Evolutionary conservation across 2,329 filamentous ascomycete species (phyloP).

Genomic region (Fusarium sp.): DNA sequence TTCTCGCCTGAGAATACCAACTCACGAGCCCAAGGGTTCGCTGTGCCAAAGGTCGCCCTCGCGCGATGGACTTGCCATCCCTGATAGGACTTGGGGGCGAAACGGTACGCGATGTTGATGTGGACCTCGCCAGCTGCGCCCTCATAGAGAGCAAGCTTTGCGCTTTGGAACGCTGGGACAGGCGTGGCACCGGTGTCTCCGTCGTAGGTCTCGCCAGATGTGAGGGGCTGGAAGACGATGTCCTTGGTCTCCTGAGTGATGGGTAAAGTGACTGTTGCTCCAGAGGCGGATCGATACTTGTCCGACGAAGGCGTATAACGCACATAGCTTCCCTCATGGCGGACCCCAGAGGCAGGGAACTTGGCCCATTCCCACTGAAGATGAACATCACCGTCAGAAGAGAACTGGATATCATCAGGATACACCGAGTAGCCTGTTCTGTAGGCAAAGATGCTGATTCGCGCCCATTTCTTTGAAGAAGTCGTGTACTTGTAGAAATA

Average conservation of each 20-base stretch:
- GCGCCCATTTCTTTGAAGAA: background rate
- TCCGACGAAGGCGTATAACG: slow-evolving; percentile 39
- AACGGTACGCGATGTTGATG: slow-evolving; percentile 32
- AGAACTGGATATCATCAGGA: slow-evolving; percentile 43
- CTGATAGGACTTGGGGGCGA: slow-evolving; percentile 26
- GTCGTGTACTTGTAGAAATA: slow-evolving; percentile 27
- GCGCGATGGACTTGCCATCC: slow-evolving; percentile 35
- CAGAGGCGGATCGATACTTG: slow-evolving; percentile 28
- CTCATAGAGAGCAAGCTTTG: slow-evolving; percentile 38
- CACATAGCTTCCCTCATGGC: slow-evolving; percentile 43
- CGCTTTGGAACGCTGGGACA: slow-evolving; percentile 34
- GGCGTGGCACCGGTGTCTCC: slow-evolving; percentile 31
- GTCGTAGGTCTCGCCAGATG: slow-evolving; percentile 36
- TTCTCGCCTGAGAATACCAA: slow-evolving; percentile 23
- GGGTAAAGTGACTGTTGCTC: background rate
- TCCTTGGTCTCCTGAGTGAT: slow-evolving; percentile 20
- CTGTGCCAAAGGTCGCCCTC: slow-evolving; percentile 15
- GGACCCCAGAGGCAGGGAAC: slow-evolving; percentile 41
- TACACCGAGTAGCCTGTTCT: slow-evolving; percentile 41
- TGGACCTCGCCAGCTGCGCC: slow-evolving; percentile 23
- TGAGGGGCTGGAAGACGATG: slow-evolving; percentile 30
- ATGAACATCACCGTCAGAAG: slow-evolving; percentile 43
- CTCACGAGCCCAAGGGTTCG: slow-evolving; percentile 32
- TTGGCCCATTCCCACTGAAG: slow-evolving; percentile 46
- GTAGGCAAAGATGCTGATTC: slow-evolving; percentile 32